Base-by-base conservation (phyloP, 2,329 filamentous ascomycete genomes). In the Microdochium nivale region DNA sequence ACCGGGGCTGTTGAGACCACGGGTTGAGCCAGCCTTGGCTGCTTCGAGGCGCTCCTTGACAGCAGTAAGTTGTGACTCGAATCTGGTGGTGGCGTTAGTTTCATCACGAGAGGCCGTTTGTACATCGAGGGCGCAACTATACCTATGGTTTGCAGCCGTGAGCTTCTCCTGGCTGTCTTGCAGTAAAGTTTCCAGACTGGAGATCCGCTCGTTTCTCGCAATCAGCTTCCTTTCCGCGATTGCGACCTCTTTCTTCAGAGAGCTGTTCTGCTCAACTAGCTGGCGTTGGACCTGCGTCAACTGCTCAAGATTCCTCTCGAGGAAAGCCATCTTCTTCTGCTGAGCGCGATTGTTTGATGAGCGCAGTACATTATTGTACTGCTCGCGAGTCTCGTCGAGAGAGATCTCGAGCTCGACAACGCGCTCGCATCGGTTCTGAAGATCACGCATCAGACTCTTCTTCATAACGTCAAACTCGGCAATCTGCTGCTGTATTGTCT, bases 301-400 rank as follows among this genome's bases (percentile, higher is more conserved):
- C 71, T 99, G 94, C 73, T 99, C 94, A 40, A 99, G 83, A 67
- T 99, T 99, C 65, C 94, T 87, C 76, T 99, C 94, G 49, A 99
- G 75, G 80, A 99, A 99, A 16, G 94, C 95, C 88, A 99, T 97
- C 81, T 99, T 99, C 87, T 99, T 99, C 73, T 99, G 94, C 75
- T 99, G 94, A 24, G 94, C 92, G 54, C 94, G 87, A 77, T 95
- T 97, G 77, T 99, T 99, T 59, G 90, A 96, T 49, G 90, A 94
- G 52, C 92, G 86, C 53, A 99, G 80, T 54, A 99, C 94, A 62
- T 96, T 96, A 77, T 99, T 97, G 75, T 99, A 99, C 73, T 99
- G 94, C 75, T 99, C 94, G 52, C 94, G 84, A 1, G 94, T 96
- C 76, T 96, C 91, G 65, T 99, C 94, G 49, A 99, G 80, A 33